Base-by-base conservation (phyloP, 495 filamentous ascomycete genomes). In the Aspergillus affinis region DNA sequence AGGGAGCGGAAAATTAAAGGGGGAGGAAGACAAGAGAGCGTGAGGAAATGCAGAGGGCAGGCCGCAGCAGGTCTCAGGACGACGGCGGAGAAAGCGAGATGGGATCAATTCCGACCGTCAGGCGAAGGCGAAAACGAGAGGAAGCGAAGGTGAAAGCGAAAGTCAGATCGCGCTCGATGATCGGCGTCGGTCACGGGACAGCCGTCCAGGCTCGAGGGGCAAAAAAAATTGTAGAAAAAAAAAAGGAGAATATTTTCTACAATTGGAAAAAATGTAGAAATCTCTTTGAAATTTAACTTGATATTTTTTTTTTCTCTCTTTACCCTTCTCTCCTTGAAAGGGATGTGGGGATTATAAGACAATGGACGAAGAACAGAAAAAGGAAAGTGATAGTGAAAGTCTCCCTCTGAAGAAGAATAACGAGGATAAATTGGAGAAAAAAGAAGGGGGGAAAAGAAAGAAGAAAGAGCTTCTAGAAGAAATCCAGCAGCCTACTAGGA, bases 71-170 rank as follows among this genome's bases (percentile, higher is more conserved):
- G 32, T 49, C 27, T 21, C 36, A 26, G 45, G 50, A 54, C 32
- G 20, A 29, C 49, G 45, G 58, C 19, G 45, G 36, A 32, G 55
- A 55, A 54, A 17, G 30, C n/a, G 21, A 23, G 52, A 49, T 36
- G 45, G 17, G 41, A 48, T 30, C 21, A 20, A 20, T 21, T 54
- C 46, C 46, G 46, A 48, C 46, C 46, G 18, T 51, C 49, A 19
- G 9, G 23, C 23, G 23, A 32, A 32, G 30, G 10, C 6, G 30
- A 12, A 41, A 15, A 4, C 29, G 36, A 41, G 15, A 15, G 23
- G 4, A 26, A 26, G 23, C 23, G 23, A 32, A 32, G 30, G 7
- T 8, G 30, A 12, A 41, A 41, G 13, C 29, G 36, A 41, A 41
- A 41, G 36, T 41, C 36, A 41, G 36, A 41, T 41, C 36, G 10